These are phyloP conservation scores for Hortiboletus flavorubellus DNA, from an alignment of 768 basidiomycete species.

Conservation along the genomic window DNA sequence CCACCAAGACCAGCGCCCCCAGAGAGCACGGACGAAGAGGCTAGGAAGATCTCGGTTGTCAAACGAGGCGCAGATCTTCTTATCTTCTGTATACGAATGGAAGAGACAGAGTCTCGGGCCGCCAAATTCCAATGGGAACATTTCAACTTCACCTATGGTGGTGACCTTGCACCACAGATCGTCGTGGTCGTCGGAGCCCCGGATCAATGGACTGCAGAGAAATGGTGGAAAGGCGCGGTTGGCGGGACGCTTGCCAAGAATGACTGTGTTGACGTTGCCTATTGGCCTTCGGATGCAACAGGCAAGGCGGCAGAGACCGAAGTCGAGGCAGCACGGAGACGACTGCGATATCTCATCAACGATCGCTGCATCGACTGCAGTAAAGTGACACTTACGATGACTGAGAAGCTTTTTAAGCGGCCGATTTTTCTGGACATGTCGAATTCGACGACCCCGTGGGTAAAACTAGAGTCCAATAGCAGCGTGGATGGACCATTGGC, in stretches of 20 bases:
- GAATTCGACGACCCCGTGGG: conserved; percentile 9
- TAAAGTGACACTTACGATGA: conserved; percentile 2
- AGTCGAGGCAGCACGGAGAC: not conserved
- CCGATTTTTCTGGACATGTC: conserved; percentile 13
- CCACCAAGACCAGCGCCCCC: not conserved
- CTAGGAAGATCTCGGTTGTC: conserved; percentile 6
- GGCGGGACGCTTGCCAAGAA: not conserved
- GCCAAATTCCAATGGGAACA: conserved; percentile 26
- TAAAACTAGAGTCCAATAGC: conserved; percentile 1
- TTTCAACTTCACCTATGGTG: conserved; percentile 25
- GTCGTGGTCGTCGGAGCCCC: conserved; percentile 21
- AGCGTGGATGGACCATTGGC: not conserved
- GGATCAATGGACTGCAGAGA: conserved; percentile 12
- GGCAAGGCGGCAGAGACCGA: not conserved
- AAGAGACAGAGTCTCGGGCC: not conserved
- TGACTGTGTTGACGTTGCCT: conserved; percentile 7
- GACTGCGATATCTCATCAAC: conserved; percentile 16
- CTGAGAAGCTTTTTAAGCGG: conserved; percentile 15
- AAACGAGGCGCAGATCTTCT: conserved; percentile 27
- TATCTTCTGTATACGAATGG: conserved; percentile 20
- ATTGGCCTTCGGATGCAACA: not conserved
- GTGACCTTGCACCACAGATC: conserved; percentile 26
- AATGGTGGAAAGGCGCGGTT: conserved; percentile 19
- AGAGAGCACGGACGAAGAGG: conserved; percentile 3
- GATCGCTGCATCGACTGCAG: conserved; percentile 23